A percentile compares a stretch with the other conserved stretches of the same genome.
These are phyloP conservation scores for Sicyos baderoa DNA, from an alignment of 306 rosid genomes.

Conservation along the genomic window DNA sequence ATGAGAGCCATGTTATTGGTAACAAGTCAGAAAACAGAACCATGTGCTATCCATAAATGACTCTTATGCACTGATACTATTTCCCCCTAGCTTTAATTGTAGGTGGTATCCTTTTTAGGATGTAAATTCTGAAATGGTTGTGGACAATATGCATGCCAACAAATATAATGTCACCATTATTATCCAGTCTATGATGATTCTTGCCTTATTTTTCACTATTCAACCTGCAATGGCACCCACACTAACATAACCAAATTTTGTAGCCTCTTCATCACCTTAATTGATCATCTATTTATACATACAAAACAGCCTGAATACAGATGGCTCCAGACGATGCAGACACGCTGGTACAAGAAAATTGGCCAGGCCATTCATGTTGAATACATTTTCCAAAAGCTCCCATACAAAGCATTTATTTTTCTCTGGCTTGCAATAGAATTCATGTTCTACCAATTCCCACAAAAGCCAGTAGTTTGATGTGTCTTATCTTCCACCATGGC, in stretches of 20 bases:
- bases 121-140: neutral
- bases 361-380: neutral
- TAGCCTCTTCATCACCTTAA: too few species aligned
- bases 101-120: conserved; percentile 1
- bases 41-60: neutral
- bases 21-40: neutral
- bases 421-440: neutral
- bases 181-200: neutral
- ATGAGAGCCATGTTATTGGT: neutral
- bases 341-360: neutral
- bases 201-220: neutral
- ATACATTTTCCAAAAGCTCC: neutral
- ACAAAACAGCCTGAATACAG: neutral
- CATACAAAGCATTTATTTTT: neutral
- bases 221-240: neutral
- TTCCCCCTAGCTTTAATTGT: conserved; percentile 5
- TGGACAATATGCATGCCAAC: conserved; percentile 1
- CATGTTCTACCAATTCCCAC: neutral
- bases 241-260: neutral
- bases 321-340: conserved; percentile 7
- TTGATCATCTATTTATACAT: too few species aligned
- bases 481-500: neutral
- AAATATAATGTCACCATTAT: neutral
- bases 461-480: neutral
- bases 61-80: neutral